Percentiles rank a stretch among this genome's conserved stretches.
phyloP scores from a whole-genome alignment of 176 grass and related monocot species.

The Dactylis glomerata region DNA sequence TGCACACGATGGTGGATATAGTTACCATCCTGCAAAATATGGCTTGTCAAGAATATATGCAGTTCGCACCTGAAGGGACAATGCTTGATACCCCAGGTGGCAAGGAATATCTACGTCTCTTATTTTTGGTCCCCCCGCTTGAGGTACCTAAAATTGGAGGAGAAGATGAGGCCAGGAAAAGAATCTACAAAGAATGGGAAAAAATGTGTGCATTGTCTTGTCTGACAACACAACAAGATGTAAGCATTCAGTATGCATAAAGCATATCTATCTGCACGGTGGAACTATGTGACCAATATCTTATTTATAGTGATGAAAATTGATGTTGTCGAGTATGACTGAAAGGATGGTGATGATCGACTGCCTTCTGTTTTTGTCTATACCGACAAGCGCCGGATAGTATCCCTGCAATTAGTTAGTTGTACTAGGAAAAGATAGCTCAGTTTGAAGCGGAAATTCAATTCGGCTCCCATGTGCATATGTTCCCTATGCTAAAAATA shows the following conservation, averaged over 20 bases:
- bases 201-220: not conserved
- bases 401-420: too few species aligned
- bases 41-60: not conserved
- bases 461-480: too few species aligned
- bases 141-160: not conserved
- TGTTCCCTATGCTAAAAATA: too few species aligned
- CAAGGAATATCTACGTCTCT: not conserved
- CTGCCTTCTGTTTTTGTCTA: too few species aligned
- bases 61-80: slow-evolving; percentile 27
- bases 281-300: not conserved
- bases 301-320: not conserved
- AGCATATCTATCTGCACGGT: not conserved
- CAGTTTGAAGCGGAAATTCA: too few species aligned
- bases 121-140: not conserved
- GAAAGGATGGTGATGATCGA: not conserved
- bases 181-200: not conserved
- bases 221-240: not conserved
- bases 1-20: not conserved
- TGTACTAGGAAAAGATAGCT: not conserved
- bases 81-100: not conserved
- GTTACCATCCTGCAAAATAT: not conserved
- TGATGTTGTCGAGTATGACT: not conserved
- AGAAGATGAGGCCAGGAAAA: not conserved
- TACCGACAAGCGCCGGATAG: too few species aligned
- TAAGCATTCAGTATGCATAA: not conserved